These are phyloP conservation scores for Lentinula guzmanii DNA, from an alignment of 768 basidiomycete genomes.

Conservation along the genomic window DNA sequence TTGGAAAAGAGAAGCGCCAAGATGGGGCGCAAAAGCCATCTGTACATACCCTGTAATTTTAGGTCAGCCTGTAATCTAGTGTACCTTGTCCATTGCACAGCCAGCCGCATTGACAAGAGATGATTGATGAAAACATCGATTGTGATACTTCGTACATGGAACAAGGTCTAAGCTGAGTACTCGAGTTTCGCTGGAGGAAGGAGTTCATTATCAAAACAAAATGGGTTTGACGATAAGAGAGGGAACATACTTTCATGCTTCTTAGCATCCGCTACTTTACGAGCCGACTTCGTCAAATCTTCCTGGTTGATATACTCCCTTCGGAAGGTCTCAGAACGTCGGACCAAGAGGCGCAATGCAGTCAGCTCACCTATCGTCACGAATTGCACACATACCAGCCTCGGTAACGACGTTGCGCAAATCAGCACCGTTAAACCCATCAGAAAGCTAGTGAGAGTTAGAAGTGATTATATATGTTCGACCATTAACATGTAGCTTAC, in stretches of 20 bases:
- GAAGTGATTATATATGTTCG: neutral
- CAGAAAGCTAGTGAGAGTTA: neutral
- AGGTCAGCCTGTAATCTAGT: neutral
- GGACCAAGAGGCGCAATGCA: neutral
- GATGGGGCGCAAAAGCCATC: too few relatives aligned
- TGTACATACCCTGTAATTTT: too few relatives aligned
- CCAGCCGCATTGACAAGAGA: neutral
- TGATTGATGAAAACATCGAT: neutral
- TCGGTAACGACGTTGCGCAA: constrained; percentile 92
- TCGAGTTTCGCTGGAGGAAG: constrained; percentile 44
- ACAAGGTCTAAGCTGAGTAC: constrained; percentile 24
- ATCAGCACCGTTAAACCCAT: constrained; percentile 65
- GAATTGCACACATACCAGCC: constrained; percentile 97
- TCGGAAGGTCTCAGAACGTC: constrained; percentile 1
- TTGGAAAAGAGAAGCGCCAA: too few relatives aligned
- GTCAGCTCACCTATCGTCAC: constrained; percentile 74
- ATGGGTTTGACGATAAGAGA: neutral
- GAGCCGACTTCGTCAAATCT: constrained; percentile 91
- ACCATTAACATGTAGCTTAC: constrained; percentile 26
- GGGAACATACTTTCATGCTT: constrained; percentile 85
- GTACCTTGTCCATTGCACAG: neutral
- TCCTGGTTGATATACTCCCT: constrained; percentile 92
- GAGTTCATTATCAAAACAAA: constrained; percentile 5
- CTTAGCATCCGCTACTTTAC: constrained; percentile 95
- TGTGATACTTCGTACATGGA: neutral